Conservation (phyloP, 2,329 filamentous ascomycete species). For the Phialocephala subalpina region DNA sequence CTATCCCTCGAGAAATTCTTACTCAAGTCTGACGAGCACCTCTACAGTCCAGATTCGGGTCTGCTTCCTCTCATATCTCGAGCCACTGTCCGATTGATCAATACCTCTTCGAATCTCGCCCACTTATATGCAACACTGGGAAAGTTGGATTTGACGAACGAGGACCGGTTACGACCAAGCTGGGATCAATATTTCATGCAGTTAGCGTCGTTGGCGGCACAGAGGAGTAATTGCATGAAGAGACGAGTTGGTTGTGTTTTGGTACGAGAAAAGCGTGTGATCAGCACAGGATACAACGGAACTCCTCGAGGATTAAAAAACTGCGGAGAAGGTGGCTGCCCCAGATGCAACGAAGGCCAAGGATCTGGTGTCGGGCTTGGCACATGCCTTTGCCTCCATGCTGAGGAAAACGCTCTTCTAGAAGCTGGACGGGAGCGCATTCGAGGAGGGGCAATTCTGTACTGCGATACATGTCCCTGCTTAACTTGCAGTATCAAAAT, state of each 20-base stretch:
- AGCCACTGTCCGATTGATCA: conserved; percentile 86
- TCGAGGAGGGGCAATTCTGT: conserved; percentile 81
- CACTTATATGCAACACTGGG: conserved; percentile 77
- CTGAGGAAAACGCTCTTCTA: conserved; percentile 95
- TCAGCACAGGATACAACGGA: conserved; percentile 96
- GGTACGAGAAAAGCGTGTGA: conserved; percentile 84
- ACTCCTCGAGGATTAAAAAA: conserved; percentile 90
- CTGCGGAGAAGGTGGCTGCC: conserved; percentile 92
- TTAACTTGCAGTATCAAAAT: conserved; percentile 99
- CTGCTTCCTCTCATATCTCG: conserved; percentile 81
- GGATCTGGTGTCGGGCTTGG: conserved; percentile 76
- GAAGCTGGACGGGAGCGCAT: conserved; percentile 94
- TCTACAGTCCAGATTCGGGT: conserved; percentile 73
- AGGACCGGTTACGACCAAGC: conserved; percentile 81
- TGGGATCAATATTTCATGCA: conserved; percentile 99
- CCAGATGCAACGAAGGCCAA: conserved; percentile 81
- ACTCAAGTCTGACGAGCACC: conserved; percentile 70
- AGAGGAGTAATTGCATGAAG: conserved; percentile 98
- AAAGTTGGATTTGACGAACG: conserved; percentile 78
- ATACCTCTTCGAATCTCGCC: conserved; percentile 76
- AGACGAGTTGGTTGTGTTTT: conserved; percentile 93
- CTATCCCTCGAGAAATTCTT: conserved; percentile 63
- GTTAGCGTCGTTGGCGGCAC: conserved; percentile 88
- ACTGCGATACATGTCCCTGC: conserved; percentile 96
- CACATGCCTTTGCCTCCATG: conserved; percentile 96